phyloP scores from a whole-genome alignment of 2,329 filamentous ascomycete species.

The Onygenales sp. region DNA sequence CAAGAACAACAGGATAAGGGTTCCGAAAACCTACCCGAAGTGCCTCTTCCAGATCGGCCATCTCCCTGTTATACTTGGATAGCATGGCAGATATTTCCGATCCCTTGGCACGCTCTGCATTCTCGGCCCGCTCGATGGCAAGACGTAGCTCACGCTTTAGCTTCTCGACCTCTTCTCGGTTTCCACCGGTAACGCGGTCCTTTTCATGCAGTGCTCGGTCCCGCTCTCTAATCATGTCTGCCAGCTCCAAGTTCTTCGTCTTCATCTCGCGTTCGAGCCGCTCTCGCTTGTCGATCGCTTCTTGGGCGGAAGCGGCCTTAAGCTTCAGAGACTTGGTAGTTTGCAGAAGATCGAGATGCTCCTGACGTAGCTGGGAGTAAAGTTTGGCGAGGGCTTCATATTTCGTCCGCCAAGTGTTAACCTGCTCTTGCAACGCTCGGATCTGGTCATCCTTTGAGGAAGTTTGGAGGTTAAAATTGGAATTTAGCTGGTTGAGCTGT shows the following conservation, averaged over 20 bases:
- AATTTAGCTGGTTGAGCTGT: conserved; percentile 72
- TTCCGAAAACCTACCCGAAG: conserved; percentile 41
- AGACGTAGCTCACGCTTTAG: conserved; percentile 86
- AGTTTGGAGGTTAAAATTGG: conserved; percentile 75
- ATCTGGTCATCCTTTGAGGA: conserved; percentile 92
- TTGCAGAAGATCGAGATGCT: conserved; percentile 88
- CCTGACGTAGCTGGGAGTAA: conserved; percentile 89
- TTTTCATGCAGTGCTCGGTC: conserved; percentile 90
- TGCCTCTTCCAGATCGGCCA: conserved; percentile 91
- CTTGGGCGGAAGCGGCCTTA: conserved; percentile 92
- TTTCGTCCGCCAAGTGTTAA: conserved; percentile 95
- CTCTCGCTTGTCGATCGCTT: conserved; percentile 89
- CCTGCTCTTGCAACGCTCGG: conserved; percentile 82
- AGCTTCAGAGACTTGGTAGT: conserved; percentile 95
- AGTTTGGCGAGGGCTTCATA: conserved; percentile 95
- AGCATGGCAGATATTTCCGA: conserved; percentile 92
- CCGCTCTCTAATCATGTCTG: conserved; percentile 95
- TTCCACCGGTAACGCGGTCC: conserved; percentile 73
- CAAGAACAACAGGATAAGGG: background rate
- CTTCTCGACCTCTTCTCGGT: conserved; percentile 91
- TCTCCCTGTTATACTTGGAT: conserved; percentile 92
- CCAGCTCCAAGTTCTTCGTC: conserved; percentile 97
- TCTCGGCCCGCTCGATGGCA: conserved; percentile 84
- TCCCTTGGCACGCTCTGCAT: conserved; percentile 84
- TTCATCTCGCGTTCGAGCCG: conserved; percentile 96